A percentile compares a stretch with the other conserved stretches of the same genome.
phyloP scores from a whole-genome alignment of 306 rosid genomes.

The Comarum palustre region DNA sequence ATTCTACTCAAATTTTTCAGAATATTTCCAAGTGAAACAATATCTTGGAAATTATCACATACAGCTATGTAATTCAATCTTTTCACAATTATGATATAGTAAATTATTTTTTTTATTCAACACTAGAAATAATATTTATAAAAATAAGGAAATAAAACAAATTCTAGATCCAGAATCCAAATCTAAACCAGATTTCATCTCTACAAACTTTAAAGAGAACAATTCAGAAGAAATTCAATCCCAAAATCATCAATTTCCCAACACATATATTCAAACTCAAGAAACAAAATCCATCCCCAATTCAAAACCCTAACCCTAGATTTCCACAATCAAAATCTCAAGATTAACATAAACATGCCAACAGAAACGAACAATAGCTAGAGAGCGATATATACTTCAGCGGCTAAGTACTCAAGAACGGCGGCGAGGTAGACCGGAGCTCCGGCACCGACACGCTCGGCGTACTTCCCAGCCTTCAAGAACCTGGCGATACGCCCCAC shows the following conservation, averaged over 20 bases:
- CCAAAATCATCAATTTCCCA: background rate
- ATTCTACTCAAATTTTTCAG: no score
- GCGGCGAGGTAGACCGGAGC: constrained; percentile 95
- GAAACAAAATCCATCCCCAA: background rate
- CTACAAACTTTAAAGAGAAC: no score
- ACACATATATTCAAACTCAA: background rate
- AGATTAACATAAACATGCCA: background rate
- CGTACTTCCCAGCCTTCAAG: constrained; percentile 84
- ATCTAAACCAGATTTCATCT: background rate
- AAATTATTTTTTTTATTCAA: no score
- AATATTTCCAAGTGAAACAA: background rate
- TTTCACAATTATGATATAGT: no score
- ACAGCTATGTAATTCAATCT: background rate
- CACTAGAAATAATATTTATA: no score
- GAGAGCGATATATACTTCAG: constrained; percentile 48
- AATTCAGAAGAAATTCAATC: background rate
- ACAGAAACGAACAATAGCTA: background rate
- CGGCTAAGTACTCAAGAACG: constrained; percentile 86
- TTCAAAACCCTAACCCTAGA: constrained; percentile 60
- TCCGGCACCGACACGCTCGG: constrained; percentile 89
- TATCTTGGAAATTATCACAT: background rate
- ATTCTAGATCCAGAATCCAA: background rate
- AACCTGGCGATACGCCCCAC: constrained; percentile 92
- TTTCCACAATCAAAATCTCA: background rate
- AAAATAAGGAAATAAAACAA: background rate